Evolutionary conservation across 176 grass and related monocot genomes (phyloP).

Genomic region (Juncus effusus): DNA sequence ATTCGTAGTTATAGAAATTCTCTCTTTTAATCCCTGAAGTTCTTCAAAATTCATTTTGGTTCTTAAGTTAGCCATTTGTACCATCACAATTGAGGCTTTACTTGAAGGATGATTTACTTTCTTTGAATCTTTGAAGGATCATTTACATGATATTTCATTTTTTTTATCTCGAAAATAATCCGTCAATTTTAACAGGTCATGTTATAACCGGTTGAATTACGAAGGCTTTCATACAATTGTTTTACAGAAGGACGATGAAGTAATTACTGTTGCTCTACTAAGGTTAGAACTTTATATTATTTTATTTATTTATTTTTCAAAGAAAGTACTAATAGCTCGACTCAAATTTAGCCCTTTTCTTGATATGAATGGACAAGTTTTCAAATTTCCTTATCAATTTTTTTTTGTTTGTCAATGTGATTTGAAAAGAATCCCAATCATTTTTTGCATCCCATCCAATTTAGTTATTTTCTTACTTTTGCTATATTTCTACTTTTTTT

Average conservation of each 20-base stretch:
- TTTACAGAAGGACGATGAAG: slow-evolving; percentile 64
- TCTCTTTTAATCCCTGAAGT: too few species aligned
- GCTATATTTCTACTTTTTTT: neutral
- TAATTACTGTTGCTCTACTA: slow-evolving; percentile 54
- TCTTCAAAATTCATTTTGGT: too few species aligned
- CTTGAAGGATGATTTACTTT: too few species aligned
- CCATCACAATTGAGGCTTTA: too few species aligned
- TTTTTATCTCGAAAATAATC: neutral
- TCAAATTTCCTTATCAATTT: neutral
- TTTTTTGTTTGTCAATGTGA: neutral
- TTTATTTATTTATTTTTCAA: neutral
- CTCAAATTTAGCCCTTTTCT: neutral
- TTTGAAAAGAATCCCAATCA: neutral
- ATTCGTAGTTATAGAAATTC: too few species aligned
- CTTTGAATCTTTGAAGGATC: too few species aligned
- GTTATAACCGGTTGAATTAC: slow-evolving; percentile 58
- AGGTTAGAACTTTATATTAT: slow-evolving; percentile 32
- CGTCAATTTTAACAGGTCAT: slow-evolving; percentile 36
- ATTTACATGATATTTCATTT: too few species aligned
- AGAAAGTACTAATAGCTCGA: too few species aligned
- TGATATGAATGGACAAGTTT: neutral
- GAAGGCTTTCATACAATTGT: slow-evolving; percentile 68
- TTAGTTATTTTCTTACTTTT: neutral
- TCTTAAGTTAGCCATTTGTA: too few species aligned
- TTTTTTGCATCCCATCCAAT: neutral